Evolutionary conservation across 1,139 yeast species (phyloP).

Genomic region (Hemisphaericaspora subhashii): DNA sequence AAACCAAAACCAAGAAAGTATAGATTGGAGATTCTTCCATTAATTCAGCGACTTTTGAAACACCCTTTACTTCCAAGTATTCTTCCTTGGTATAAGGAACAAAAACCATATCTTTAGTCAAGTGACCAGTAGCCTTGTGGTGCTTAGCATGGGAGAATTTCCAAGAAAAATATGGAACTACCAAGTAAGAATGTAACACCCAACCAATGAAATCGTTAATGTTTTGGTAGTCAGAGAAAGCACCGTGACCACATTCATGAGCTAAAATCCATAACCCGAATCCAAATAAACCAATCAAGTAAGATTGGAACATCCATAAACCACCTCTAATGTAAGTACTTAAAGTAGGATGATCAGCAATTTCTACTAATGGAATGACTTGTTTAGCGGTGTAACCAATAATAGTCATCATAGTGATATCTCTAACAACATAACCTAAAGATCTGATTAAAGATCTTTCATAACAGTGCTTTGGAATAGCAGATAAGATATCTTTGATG

Average conservation of each 20-base stretch:
- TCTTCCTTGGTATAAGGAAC: constrained; percentile 67
- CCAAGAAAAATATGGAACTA: constrained; percentile 89
- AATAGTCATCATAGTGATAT: constrained; percentile 50
- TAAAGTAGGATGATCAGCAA: constrained; percentile 23
- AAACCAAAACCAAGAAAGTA: constrained; percentile 52
- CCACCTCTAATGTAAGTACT: constrained; percentile 31
- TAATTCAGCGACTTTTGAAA: constrained; percentile 52
- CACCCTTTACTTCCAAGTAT: constrained; percentile 42
- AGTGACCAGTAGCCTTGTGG: constrained; percentile 85
- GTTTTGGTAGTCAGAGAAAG: constrained; percentile 68
- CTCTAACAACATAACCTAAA: constrained; percentile 64
- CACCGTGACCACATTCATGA: constrained; percentile 90
- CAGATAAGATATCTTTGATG: constrained; percentile 69
- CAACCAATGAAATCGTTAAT: constrained; percentile 80
- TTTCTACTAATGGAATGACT: constrained; percentile 41
- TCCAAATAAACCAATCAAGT: constrained; percentile 64
- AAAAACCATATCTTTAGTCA: constrained; percentile 80
- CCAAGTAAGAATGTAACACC: constrained; percentile 73
- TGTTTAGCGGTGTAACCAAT: constrained; percentile 56
- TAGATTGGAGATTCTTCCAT: constrained; percentile 74
- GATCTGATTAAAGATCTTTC: constrained; percentile 61
- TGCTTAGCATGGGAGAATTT: constrained; percentile 80
- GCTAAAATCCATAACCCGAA: constrained; percentile 87
- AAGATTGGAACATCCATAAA: constrained; percentile 40
- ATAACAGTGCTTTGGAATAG: constrained; percentile 76